Evolutionary conservation across 768 basidiomycete genomes (phyloP).

Genomic region (Baorangia bicolor): DNA sequence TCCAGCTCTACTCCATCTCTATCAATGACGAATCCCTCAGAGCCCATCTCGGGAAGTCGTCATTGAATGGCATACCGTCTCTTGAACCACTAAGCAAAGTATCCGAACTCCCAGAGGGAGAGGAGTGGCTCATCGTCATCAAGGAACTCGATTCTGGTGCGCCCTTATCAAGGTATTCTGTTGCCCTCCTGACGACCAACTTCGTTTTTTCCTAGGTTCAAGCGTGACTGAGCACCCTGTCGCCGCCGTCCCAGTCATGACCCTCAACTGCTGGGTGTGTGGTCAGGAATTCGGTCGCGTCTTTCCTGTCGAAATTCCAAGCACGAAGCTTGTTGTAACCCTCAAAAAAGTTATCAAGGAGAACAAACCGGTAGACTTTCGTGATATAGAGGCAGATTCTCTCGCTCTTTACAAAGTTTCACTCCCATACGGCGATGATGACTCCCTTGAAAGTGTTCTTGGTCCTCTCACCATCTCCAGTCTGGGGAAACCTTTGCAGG

Average conservation of each 20-base stretch:
- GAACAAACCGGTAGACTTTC: not conserved
- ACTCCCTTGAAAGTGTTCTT: not conserved
- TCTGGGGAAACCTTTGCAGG: not conserved
- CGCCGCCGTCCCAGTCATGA: not conserved
- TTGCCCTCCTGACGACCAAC: not conserved
- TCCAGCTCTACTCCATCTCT: too few relatives aligned
- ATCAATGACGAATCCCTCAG: too few relatives aligned
- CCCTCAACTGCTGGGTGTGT: slow-evolving; percentile 1
- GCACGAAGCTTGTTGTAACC: not conserved
- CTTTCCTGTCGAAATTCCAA: not conserved
- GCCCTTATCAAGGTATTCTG: too few relatives aligned
- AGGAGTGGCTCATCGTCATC: too few relatives aligned
- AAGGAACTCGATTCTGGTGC: too few relatives aligned
- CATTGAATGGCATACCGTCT: too few relatives aligned
- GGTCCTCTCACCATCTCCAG: not conserved
- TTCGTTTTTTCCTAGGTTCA: not conserved
- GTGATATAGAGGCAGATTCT: not conserved
- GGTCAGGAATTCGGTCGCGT: not conserved
- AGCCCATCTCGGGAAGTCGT: too few relatives aligned
- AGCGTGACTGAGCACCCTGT: too few relatives aligned
- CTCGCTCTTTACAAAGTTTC: not conserved
- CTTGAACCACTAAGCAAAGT: too few relatives aligned
- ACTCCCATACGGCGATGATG: not conserved
- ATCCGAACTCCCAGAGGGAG: too few relatives aligned
- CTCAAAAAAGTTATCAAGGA: not conserved